These are phyloP conservation scores for Alternaria sp. DNA, from an alignment of 2,329 filamentous ascomycete species.

Conservation along the genomic window DNA sequence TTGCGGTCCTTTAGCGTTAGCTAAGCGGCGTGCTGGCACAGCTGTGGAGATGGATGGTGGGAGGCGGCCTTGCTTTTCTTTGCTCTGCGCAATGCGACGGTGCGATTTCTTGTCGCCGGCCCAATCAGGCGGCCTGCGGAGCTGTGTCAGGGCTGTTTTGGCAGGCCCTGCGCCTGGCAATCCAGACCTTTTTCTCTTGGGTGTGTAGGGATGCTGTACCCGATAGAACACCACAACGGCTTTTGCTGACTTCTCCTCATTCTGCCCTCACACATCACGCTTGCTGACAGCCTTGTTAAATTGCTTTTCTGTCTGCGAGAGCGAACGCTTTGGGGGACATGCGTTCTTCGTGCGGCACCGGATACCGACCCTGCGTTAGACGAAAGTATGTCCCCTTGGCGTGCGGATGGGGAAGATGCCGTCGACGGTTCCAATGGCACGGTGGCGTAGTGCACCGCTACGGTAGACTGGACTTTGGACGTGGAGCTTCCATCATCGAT, in stretches of 20 bases:
- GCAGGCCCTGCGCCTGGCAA: background rate
- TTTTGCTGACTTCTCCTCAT: background rate
- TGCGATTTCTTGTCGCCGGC: background rate
- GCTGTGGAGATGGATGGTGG: background rate
- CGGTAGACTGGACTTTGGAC: background rate
- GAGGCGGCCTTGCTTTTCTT: background rate
- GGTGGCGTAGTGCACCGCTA: background rate
- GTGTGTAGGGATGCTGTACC: background rate
- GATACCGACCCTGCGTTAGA: background rate
- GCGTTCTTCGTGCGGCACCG: background rate
- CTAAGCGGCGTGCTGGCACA: background rate
- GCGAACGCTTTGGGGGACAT: background rate
- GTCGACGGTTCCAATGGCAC: background rate
- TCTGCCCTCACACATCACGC: background rate
- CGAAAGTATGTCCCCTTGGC: background rate
- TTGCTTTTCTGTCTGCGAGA: background rate
- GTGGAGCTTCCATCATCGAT: background rate
- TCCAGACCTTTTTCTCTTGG: background rate
- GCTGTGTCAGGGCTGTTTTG: background rate
- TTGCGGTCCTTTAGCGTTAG: background rate
- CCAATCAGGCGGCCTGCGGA: background rate
- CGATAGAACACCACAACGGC: background rate
- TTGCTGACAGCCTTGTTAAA: background rate
- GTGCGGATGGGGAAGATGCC: background rate
- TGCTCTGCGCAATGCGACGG: background rate